Evolutionary conservation across 2,329 filamentous ascomycete species (phyloP), one percentile per base, ranked within the genome.

Genomic region (Aureobasidium musti): DNA sequence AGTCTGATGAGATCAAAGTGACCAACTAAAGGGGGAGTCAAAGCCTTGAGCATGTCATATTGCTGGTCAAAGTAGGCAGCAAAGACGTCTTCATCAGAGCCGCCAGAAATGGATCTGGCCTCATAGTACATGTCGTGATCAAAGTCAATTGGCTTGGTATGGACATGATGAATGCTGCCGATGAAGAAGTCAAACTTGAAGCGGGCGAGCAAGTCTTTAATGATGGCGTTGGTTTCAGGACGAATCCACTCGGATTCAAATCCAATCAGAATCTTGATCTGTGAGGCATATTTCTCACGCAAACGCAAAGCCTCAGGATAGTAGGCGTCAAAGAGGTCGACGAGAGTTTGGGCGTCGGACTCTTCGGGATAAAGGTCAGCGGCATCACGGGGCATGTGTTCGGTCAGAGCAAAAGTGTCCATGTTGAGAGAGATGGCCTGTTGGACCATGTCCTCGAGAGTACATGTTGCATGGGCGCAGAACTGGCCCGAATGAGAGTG

Each of bases 401-500:
- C 95, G 1, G 93, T 97, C 67, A 99, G 79, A 26, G 90, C 92
- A 75, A 97, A 92, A 23, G 90, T 90, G 69, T 87, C 86, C 84
- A 96, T 95, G 50, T 90, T 89, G 68, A 89, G 84, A 56, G 83
- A 79, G 71, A 98, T 91, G 70, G 94, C 94, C 14, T 88, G 85
- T 74, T 88, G 85, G 72, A 98, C 82, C 57, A 98, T 86, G 70
- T 92, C 88, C 77, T 98, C 94, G 11, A 99, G 85, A 23, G 87
- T 84, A 76, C 96, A 87, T 75, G 89, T 87, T 60, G 95, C 95
- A 81, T 99, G 95, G 11, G 89, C 89, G 81, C 95, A 99, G 82
- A 99, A 99, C 77, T 99, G 91, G 70, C 95, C 95, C 43, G 95
- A 98, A 80, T 99, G 95, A 75, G 92, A 96, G 79, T 99, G 95